A percentile compares a stretch with the other conserved stretches of the same genome.
These are phyloP conservation scores for Warburgia ugandensis DNA, from an alignment of 164 flowering plant species.

Conservation along the genomic window DNA sequence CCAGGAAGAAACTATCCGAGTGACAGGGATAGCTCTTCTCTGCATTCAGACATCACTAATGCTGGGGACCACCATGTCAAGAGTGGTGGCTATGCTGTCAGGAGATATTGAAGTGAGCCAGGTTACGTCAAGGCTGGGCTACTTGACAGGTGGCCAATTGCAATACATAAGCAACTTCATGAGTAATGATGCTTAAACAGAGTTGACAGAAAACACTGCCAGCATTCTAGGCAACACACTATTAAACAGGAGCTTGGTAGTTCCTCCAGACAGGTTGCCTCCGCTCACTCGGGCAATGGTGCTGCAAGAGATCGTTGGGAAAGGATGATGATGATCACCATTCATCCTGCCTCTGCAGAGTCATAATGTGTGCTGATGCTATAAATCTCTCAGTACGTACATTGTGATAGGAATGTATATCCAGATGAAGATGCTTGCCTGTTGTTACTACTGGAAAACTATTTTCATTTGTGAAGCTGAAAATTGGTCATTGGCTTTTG, in stretches of 20 bases:
- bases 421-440: too few species aligned
- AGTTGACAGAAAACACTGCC: neutral
- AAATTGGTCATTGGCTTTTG: too few species aligned
- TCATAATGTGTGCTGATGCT: too few species aligned
- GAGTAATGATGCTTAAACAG: neutral
- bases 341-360: too few species aligned
- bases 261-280: neutral
- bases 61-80: slow-evolving; percentile 2
- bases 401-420: too few species aligned
- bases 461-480: too few species aligned
- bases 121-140: slow-evolving; percentile 1
- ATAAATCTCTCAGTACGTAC: too few species aligned
- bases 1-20: slow-evolving; percentile 6
- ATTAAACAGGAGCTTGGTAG: neutral
- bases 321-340: neutral
- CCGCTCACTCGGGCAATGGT: neutral
- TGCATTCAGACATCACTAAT: slow-evolving; percentile 3
- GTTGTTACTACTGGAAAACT: too few species aligned
- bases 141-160: slow-evolving; percentile 2
- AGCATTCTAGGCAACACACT: neutral
- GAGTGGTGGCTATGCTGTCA: slow-evolving; percentile 2
- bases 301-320: neutral
- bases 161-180: neutral
- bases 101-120: slow-evolving; percentile 4
- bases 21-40: neutral